A percentile compares a stretch with the other conserved stretches of the same genome.
Evolutionary conservation across 2,329 filamentous ascomycete species (phyloP).

Genomic region (Botrytis byssoidea): DNA sequence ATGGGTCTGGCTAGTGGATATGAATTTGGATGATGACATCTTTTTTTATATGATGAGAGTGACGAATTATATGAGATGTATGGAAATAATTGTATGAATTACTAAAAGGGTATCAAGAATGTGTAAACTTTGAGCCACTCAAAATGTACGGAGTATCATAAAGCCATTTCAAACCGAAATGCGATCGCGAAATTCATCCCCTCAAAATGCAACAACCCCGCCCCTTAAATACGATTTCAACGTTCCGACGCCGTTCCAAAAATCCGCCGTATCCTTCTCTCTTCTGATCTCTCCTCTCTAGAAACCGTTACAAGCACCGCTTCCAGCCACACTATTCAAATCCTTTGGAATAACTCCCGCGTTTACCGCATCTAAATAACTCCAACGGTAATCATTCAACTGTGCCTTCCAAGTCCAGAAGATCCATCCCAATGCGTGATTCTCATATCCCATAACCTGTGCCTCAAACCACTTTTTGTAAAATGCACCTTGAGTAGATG

Average conservation of each 20-base stretch:
- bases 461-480: slow-evolving; percentile 58
- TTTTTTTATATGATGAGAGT: background rate
- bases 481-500: slow-evolving; percentile 45
- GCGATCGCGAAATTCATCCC: background rate
- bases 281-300: background rate
- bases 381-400: slow-evolving; percentile 50
- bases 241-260: no score
- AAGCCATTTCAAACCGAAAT: background rate
- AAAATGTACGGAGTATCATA: background rate
- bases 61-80: background rate
- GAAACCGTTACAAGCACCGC: slow-evolving; percentile 9
- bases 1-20: background rate
- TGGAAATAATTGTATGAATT: background rate
- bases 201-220: background rate
- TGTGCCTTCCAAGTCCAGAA: slow-evolving; percentile 62
- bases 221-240: background rate
- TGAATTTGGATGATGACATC: background rate
- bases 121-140: no score
- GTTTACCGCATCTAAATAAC: slow-evolving; percentile 45
- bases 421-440: slow-evolving; percentile 50
- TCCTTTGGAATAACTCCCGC: slow-evolving; percentile 42
- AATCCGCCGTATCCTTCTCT: no score
- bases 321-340: slow-evolving; percentile 18
- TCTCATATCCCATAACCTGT: slow-evolving; percentile 55
- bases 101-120: background rate